Conservation (phyloP, 805 yeast genomes). For the Yarrowia bubula region DNA sequence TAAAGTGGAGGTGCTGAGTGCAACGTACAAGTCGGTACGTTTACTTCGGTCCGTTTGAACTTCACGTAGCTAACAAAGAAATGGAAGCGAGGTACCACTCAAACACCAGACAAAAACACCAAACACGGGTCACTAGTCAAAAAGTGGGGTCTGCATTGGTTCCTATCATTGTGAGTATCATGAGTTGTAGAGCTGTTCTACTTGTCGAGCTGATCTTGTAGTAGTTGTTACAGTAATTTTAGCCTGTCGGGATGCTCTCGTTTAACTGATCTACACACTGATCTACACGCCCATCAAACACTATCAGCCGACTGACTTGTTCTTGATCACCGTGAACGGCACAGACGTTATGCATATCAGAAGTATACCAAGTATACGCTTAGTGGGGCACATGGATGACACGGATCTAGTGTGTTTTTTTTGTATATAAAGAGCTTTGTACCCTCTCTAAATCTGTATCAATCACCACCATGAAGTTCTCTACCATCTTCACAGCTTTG, state of each 20-base stretch:
- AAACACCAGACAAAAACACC: too few relatives aligned
- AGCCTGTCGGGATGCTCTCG: too few relatives aligned
- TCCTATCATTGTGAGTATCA: too few relatives aligned
- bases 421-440: not conserved
- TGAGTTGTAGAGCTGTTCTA: too few relatives aligned
- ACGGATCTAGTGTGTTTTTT: not conserved
- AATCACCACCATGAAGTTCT: not conserved
- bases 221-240: too few relatives aligned
- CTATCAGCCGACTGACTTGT: not conserved
- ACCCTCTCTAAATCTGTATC: not conserved
- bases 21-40: not conserved
- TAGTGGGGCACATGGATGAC: not conserved
- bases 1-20: not conserved
- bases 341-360: not conserved
- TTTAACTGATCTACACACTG: too few relatives aligned
- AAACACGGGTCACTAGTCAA: too few relatives aligned
- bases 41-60: too few relatives aligned
- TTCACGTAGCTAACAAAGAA: too few relatives aligned
- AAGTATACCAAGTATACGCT: not conserved
- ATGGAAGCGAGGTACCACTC: too few relatives aligned
- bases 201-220: too few relatives aligned
- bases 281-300: constrained; percentile 36
- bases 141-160: too few relatives aligned
- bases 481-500: not conserved
- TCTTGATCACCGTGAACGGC: not conserved